Conservation (phyloP, 2,329 filamentous ascomycete species). For the Xylaria sp. region DNA sequence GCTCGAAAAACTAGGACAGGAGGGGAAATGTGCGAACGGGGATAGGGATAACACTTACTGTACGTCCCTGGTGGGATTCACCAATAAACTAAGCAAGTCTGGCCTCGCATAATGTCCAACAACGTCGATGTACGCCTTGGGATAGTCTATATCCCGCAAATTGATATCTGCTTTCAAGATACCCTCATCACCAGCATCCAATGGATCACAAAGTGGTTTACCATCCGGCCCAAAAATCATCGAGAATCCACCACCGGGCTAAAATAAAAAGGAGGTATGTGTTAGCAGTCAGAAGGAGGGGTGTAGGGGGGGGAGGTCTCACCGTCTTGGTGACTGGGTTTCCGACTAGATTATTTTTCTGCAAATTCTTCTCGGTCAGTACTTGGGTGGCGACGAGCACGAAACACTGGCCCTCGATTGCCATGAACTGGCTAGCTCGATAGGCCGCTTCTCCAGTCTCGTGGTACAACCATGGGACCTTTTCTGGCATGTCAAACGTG, state of each 20-base stretch:
- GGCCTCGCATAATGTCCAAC: conserved; percentile 43
- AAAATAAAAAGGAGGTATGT: conserved; percentile 2
- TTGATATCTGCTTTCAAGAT: conserved; percentile 56
- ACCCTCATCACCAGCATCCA: conserved; percentile 47
- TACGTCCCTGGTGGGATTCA: conserved; percentile 39
- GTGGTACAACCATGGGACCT: conserved; percentile 41
- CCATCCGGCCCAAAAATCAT: conserved; percentile 58
- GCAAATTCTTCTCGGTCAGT: conserved; percentile 43
- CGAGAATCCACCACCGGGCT: conserved; percentile 49
- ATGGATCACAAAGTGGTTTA: conserved; percentile 44
- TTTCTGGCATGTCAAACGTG: conserved; percentile 41
- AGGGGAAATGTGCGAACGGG: not conserved
- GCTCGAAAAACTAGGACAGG: not conserved
- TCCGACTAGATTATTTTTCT: conserved; percentile 43
- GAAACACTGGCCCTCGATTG: conserved; percentile 48
- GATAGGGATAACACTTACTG: too few relatives aligned
- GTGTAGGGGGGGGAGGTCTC: conserved; percentile 14
- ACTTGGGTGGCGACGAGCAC: conserved; percentile 45
- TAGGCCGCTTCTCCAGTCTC: conserved; percentile 39
- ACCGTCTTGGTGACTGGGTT: conserved; percentile 42
- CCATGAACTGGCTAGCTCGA: conserved; percentile 44
- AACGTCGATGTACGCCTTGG: conserved; percentile 45
- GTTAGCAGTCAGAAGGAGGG: conserved; percentile 19
- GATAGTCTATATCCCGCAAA: conserved; percentile 45
- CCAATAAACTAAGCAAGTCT: conserved; percentile 44